Evolutionary conservation across 2,329 filamentous ascomycete species (phyloP), one percentile per base, ranked within the genome.

Genomic region (Ascochyta lentis): DNA sequence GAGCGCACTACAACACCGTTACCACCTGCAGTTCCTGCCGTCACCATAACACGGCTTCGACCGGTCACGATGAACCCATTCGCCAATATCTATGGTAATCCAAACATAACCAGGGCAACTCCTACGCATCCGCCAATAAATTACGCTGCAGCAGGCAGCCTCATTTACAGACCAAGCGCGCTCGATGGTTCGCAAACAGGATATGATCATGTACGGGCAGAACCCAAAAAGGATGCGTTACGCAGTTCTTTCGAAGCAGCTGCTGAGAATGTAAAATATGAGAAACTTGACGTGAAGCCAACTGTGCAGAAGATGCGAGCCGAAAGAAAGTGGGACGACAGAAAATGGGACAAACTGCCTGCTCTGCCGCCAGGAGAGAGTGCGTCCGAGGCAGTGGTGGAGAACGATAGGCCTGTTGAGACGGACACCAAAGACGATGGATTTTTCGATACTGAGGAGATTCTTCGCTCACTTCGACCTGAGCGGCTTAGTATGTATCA

Each of bases 321-420:
- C 6, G 24, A 38, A 13, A 46, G 42, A 15, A 50, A 31, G 16
- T 55, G 53, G 53, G 34, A 40, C 13, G 24, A 38, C 23, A 46
- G 42, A 15, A 50, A 31, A n/a, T 55, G 53, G 53, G 34, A 40
- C 13, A 37, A 31, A 12, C 47, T 50, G 41, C 42, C 47, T 33
- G 23, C 37, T 23, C 22, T 47, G 33, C 53, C 47, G 16, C 3
- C 8, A 12, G 33, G 26, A 13, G 27, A 38, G 37, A 31, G 22
- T 33, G 15, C 45, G 4, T 9, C 3, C 19, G 34, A 6, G 12
- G 9, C 27, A 26, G 6, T 22, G 35, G 15, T 8, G 12, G 31
- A 23, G 7, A 7, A 49, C 19, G 29, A 45, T 9, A 23, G 8
- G 6, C 5, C 26, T 33, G 19, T 7, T n/a, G 24, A 33, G 1